These are phyloP conservation scores for Citrus sinensis DNA, from an alignment of 345 rosid genomes.

Conservation along the genomic window DNA sequence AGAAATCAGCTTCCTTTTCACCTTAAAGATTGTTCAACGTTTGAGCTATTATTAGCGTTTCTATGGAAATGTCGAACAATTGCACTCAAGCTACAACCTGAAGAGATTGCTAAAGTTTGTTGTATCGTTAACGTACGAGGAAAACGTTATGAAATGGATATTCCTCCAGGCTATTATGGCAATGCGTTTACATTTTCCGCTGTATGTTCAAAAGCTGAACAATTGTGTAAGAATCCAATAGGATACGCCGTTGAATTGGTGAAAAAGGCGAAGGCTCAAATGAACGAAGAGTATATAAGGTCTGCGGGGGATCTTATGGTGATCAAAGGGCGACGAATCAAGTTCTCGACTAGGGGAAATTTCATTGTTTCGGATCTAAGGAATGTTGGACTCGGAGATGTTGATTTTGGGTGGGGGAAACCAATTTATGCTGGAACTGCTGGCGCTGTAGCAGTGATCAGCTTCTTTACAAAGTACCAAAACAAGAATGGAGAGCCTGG, in stretches of 20 bases:
- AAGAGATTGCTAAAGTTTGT: conserved; percentile 5
- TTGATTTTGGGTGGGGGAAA: conserved; percentile 32
- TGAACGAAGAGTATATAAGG: conserved; percentile 14
- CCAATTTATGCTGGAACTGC: conserved; percentile 18
- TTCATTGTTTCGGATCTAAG: not conserved
- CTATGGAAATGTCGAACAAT: conserved; percentile 19
- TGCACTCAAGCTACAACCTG: conserved; percentile 15
- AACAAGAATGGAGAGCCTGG: conserved; percentile 18
- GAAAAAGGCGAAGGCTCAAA: conserved; percentile 6
- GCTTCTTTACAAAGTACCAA: not conserved
- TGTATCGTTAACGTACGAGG: conserved; percentile 4
- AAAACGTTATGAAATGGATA: not conserved
- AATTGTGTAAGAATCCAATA: not conserved
- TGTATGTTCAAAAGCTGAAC: conserved; percentile 1
- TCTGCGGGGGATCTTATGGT: conserved; percentile 12
- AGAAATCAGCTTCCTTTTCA: conserved; percentile 3
- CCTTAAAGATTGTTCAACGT: conserved; percentile 2
- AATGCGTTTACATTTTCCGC: conserved; percentile 16
- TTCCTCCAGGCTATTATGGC: conserved; percentile 27
- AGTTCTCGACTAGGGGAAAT: not conserved
- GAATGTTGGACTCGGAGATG: not conserved
- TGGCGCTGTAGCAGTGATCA: not conserved
- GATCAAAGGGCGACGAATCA: conserved; percentile 16
- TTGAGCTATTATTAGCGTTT: conserved; percentile 15
- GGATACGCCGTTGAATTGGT: conserved; percentile 19